Evolutionary conservation across 2,329 filamentous ascomycete species (phyloP).

Genomic region (Chlorencoelia australis): DNA sequence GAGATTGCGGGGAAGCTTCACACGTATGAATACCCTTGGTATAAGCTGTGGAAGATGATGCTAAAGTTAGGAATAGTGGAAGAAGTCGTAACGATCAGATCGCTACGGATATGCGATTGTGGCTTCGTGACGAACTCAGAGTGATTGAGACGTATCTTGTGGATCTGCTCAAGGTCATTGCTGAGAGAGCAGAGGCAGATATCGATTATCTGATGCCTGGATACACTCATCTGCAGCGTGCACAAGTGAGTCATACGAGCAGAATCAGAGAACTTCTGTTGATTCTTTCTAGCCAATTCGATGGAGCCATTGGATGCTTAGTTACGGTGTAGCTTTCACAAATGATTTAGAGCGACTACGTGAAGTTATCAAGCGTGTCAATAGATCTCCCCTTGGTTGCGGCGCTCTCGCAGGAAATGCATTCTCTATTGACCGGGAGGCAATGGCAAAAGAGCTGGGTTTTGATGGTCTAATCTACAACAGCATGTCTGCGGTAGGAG

Average conservation of each 20-base stretch:
- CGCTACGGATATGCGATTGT: slow-evolving; percentile 82
- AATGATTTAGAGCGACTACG: slow-evolving; percentile 68
- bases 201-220: slow-evolving; percentile 72
- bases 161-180: slow-evolving; percentile 59
- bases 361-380: slow-evolving; percentile 64
- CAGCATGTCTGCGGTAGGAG: slow-evolving; percentile 57
- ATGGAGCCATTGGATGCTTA: slow-evolving; percentile 75
- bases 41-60: too few species aligned
- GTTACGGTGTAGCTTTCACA: slow-evolving; percentile 61
- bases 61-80: too few species aligned
- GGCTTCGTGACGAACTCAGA: slow-evolving; percentile 67
- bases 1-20: slow-evolving; percentile 81
- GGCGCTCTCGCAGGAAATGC: slow-evolving; percentile 68
- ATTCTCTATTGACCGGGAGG: slow-evolving; percentile 70
- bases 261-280: too few species aligned
- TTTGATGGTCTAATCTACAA: slow-evolving; percentile 70
- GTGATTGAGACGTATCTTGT: slow-evolving; percentile 59
- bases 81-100: slow-evolving; percentile 87
- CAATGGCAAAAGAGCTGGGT: slow-evolving; percentile 70
- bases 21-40: too few species aligned
- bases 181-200: slow-evolving; percentile 60
- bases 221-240: slow-evolving; percentile 80
- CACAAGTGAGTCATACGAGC: too few species aligned
- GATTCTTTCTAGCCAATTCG: too few species aligned
- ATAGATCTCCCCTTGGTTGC: slow-evolving; percentile 36